These are phyloP conservation scores for Moniliella sp. DNA, from an alignment of 1,284 basidiomycete genomes.

Conservation along the genomic window DNA sequence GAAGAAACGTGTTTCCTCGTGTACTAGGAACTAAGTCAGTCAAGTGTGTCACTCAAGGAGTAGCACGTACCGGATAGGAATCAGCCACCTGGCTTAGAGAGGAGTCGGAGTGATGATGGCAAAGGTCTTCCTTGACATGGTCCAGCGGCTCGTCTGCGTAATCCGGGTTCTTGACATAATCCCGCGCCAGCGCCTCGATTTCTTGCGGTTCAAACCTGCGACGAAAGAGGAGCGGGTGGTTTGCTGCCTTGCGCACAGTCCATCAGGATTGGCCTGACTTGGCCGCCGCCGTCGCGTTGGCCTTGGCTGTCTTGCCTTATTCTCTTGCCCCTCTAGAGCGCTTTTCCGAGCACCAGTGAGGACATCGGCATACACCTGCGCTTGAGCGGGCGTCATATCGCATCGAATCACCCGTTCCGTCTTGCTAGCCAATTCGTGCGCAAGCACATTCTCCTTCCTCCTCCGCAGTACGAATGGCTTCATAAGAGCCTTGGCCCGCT, in stretches of 20 bases:
- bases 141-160: conserved; percentile 22
- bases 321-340: conserved; percentile 41
- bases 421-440: conserved; percentile 77
- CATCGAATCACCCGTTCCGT: conserved; percentile 80
- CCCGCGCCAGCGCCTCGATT: conserved; percentile 53
- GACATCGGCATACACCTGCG: conserved; percentile 62
- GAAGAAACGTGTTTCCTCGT: conserved; percentile 52
- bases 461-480: conserved; percentile 88
- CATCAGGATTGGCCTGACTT: conserved; percentile 54
- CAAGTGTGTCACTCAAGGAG: background rate
- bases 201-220: conserved; percentile 56
- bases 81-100: conserved; percentile 15
- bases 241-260: conserved; percentile 83
- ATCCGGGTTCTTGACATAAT: conserved; percentile 64
- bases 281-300: conserved; percentile 4
- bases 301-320: conserved; percentile 1
- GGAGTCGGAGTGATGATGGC: conserved; percentile 30
- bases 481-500: conserved; percentile 94
- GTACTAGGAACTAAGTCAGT: background rate
- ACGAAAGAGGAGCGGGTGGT: conserved; percentile 85
- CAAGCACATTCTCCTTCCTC: conserved; percentile 66
- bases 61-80: conserved; percentile 4
- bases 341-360: conserved; percentile 61
- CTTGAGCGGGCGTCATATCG: conserved; percentile 66
- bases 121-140: conserved; percentile 27